These are phyloP conservation scores for Avena insularis DNA, from an alignment of 176 grass and related monocot genomes.

Conservation along the genomic window DNA sequence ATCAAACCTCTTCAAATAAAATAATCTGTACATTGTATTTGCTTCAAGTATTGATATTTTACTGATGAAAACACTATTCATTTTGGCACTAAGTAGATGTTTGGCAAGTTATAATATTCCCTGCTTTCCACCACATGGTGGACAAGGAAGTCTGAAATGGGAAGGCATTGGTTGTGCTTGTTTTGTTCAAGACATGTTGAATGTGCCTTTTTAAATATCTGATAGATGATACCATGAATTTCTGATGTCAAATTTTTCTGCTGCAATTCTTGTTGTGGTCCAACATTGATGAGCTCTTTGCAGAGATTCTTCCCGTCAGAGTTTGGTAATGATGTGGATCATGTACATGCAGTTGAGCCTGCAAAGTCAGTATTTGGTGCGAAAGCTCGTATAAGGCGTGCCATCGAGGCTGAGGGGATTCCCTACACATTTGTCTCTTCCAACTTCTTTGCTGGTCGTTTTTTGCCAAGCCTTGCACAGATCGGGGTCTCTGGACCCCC, in stretches of 20 bases:
- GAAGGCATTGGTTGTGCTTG: neutral
- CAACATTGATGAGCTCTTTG: neutral
- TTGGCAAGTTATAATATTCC: neutral
- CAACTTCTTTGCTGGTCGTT: constrained; percentile 57
- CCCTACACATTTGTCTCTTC: constrained; percentile 50
- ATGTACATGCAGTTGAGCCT: constrained; percentile 44
- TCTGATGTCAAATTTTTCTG: neutral
- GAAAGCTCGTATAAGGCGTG: constrained; percentile 49
- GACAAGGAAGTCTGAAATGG: neutral
- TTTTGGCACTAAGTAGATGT: neutral
- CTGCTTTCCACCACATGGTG: neutral
- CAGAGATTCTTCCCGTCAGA: constrained; percentile 57
- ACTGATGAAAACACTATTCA: neutral
- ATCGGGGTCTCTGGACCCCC: constrained; percentile 24
- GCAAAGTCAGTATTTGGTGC: constrained; percentile 23
- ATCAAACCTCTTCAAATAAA: neutral
- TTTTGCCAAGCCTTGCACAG: constrained; percentile 41
- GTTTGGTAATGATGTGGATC: constrained; percentile 56
- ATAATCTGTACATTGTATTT: neutral
- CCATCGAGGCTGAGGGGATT: constrained; percentile 47
- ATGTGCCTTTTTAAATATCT: neutral
- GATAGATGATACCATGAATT: constrained; percentile 1
- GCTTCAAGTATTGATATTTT: neutral
- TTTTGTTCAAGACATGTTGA: neutral
- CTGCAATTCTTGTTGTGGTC: neutral